Conservation (phyloP, 129 eudicot genomes). For the Tagetes erecta region DNA sequence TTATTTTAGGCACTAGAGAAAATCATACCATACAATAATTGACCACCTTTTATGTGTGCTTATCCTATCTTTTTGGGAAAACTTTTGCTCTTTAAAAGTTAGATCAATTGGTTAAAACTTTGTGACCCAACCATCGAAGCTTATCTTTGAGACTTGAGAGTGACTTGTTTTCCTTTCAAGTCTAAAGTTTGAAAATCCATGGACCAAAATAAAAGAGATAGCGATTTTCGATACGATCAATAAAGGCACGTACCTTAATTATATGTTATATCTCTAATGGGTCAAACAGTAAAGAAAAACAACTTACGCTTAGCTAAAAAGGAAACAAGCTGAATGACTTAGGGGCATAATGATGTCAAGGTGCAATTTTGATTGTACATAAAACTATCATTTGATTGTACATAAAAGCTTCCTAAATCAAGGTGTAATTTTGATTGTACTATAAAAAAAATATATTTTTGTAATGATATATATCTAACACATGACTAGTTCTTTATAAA, state of each 20-base stretch:
- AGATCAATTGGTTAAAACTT: background rate
- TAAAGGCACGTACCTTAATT: background rate
- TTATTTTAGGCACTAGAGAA: background rate
- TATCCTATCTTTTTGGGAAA: background rate
- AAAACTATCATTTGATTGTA: no score
- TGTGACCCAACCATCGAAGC: constrained; percentile 7
- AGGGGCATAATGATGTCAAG: background rate
- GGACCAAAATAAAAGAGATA: constrained; percentile 9
- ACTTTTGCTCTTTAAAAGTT: background rate
- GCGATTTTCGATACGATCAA: background rate
- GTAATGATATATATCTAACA: background rate
- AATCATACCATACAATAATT: background rate
- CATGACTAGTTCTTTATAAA: background rate
- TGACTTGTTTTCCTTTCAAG: background rate
- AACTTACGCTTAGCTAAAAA: background rate
- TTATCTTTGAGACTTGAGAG: constrained; percentile 16
- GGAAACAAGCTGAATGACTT: background rate
- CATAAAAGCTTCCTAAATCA: background rate
- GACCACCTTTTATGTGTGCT: constrained; percentile 18
- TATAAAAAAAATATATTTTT: background rate
- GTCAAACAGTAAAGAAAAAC: background rate
- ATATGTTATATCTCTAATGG: background rate
- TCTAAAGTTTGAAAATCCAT: constrained; percentile 8
- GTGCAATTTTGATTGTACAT: background rate
- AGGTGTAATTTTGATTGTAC: no score